Base-by-base conservation (phyloP, 441 rosid genomes). In the Euphorbia schlechtendalii region DNA sequence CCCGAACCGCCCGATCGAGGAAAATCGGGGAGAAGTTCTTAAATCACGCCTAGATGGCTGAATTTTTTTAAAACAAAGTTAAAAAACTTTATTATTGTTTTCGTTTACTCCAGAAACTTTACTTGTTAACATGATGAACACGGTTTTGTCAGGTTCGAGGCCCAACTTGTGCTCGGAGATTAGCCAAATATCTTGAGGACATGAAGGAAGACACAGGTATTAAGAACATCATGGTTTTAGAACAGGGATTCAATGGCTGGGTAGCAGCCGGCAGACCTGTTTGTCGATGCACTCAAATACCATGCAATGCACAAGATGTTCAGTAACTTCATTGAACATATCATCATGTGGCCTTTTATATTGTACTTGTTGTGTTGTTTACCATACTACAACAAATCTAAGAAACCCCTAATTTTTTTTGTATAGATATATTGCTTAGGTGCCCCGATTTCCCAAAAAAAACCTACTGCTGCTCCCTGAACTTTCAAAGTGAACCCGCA, bases 161-260 rank as follows among this genome's bases (percentile, higher is more conserved):
- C 14, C 98, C 98, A 69, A 83, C 82, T 28, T 90, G 97, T 80
- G 98, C 96, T 17, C 78, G 84, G 73, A 86, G 82, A 75, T 75
- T 92, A 0, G 89, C 82, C 71, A 81, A 75, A 71, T 86, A 83
- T 67, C 88, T 92, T 0, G 85, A 85, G 67, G 96, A 88, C 78
- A 59, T 69, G 78, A 84, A 82, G 45, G 83, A 86, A 77, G 92
- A 85, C 18, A 69, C 77, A 2, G 92, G 90, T 55, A 85, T 92
- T 41, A 85, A 86, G 61, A 85, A 81, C 70, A 77, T 92, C 18
- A 25, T 84, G 76, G 83, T 89, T 46, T 73, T 92, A 72, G 96
- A 92, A 54, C 89, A 85, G 0, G 96, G 96, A 71, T 92, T 83
- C 76, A 88, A 90, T 64, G 96, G 92, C 41, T 89, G 96, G 96